A percentile compares a stretch with the other conserved stretches of the same genome.
phyloP scores from a whole-genome alignment of 2,329 filamentous ascomycete genomes.

The Fusarium sp. region DNA sequence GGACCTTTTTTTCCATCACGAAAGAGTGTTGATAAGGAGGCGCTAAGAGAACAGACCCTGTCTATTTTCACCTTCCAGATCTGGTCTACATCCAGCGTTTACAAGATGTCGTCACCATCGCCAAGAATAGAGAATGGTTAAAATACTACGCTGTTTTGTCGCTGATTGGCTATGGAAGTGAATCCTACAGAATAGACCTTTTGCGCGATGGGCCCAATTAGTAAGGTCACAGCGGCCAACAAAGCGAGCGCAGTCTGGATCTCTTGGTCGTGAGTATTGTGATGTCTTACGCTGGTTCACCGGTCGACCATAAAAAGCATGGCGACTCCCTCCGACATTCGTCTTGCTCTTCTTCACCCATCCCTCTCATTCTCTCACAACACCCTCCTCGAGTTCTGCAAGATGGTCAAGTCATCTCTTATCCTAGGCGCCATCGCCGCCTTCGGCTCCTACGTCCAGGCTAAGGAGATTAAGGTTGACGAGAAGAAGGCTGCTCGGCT shows the following conservation, averaged over 20 bases:
- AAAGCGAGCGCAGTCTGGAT: not conserved
- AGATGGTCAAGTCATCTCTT: conserved; percentile 38
- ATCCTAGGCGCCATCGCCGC: conserved; percentile 26
- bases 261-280: too few relatives aligned
- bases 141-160: not conserved
- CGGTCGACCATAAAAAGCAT: not conserved
- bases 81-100: not conserved
- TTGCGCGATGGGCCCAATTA: not conserved
- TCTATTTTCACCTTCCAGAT: conserved; percentile 26
- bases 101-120: conserved; percentile 13
- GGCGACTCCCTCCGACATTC: accelerated
- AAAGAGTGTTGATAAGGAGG: not conserved
- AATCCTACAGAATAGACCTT: not conserved
- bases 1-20: not conserved
- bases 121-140: conserved; percentile 25
- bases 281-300: too few relatives aligned
- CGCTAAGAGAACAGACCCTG: not conserved
- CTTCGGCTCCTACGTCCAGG: conserved; percentile 9
- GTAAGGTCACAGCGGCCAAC: not conserved
- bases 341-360: not conserved
- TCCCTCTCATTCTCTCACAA: not conserved
- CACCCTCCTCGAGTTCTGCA: not conserved
- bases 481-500: conserved; percentile 19
- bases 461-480: conserved; percentile 37
- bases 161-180: conserved; percentile 6